Conservation (phyloP, 495 filamentous ascomycete genomes). For the Collariella sp. region DNA sequence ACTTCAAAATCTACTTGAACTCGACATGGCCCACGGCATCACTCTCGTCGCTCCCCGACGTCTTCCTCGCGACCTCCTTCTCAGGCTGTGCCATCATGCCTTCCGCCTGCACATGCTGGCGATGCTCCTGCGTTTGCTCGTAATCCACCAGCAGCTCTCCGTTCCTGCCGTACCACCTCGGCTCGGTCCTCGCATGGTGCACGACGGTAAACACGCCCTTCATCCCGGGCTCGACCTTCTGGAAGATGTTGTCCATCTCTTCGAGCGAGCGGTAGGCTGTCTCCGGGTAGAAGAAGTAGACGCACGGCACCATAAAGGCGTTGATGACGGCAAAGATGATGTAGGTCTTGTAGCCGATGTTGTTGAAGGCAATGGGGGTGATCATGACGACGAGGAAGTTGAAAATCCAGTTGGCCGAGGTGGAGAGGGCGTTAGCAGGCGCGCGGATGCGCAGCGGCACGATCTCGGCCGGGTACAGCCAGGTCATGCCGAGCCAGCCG, state of each 20-base stretch:
- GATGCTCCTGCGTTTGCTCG: not conserved
- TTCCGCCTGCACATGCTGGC: not conserved
- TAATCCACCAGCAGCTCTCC: slow-evolving; percentile 5
- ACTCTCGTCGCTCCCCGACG: not conserved
- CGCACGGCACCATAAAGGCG: slow-evolving; percentile 58
- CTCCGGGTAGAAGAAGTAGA: slow-evolving; percentile 73
- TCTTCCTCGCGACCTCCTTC: not conserved
- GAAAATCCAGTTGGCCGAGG: slow-evolving; percentile 64
- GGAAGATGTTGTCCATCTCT: slow-evolving; percentile 71
- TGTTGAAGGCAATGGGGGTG: slow-evolving; percentile 59
- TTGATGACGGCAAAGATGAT: slow-evolving; percentile 70
- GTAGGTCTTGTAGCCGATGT: slow-evolving; percentile 67
- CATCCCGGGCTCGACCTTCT: slow-evolving; percentile 55
- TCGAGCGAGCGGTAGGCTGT: slow-evolving; percentile 61
- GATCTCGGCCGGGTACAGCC: slow-evolving; percentile 58
- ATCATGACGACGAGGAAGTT: slow-evolving; percentile 78
- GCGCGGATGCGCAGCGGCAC: not conserved
- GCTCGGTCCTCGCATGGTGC: slow-evolving; percentile 52
- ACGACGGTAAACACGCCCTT: slow-evolving; percentile 69
- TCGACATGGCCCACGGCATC: not conserved
- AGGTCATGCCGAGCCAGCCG: slow-evolving; percentile 49
- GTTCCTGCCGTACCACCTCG: slow-evolving; percentile 4
- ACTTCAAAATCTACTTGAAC: not conserved
- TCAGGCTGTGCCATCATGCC: not conserved
- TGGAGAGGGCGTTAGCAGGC: slow-evolving; percentile 41